phyloP scores from a whole-genome alignment of 345 rosid species.

The Arabis hirsuta region DNA sequence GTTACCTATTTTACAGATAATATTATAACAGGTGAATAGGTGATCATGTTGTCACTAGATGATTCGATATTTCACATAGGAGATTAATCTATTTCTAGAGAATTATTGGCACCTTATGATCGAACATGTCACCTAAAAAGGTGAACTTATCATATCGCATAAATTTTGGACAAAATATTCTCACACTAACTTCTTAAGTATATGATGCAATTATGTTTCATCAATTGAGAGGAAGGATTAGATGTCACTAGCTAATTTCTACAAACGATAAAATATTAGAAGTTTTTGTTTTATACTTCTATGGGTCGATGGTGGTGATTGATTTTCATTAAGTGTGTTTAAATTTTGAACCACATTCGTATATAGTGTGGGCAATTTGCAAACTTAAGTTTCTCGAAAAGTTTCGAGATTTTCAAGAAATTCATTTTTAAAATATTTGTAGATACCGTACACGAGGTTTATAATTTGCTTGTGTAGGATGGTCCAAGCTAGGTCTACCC shows the following conservation, averaged over 20 bases:
- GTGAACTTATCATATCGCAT: conserved; percentile 32
- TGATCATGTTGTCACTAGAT: conserved; percentile 29
- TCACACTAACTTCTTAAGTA: background rate
- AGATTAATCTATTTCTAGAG: conserved; percentile 1
- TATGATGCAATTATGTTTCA: background rate
- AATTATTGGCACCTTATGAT: conserved; percentile 30
- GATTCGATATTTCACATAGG: conserved; percentile 22
- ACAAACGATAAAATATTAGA: background rate
- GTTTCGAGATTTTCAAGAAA: background rate
- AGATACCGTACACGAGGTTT: background rate
- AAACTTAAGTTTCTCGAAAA: background rate
- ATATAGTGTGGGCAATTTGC: background rate
- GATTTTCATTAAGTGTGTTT: background rate
- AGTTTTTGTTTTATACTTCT: too few species aligned
- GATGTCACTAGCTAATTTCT: background rate
- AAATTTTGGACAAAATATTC: conserved; percentile 13
- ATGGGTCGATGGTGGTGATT: too few species aligned
- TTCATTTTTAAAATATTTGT: too few species aligned
- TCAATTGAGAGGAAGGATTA: conserved; percentile 4
- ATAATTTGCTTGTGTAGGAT: background rate
- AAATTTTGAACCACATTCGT: background rate
- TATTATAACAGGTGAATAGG: conserved; percentile 5
- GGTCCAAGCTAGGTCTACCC: background rate
- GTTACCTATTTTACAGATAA: background rate
- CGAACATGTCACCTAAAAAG: conserved; percentile 24